Evolutionary conservation across 192 early-diverging fungal species (phyloP).

Genomic region (Gigaspora rosea): DNA sequence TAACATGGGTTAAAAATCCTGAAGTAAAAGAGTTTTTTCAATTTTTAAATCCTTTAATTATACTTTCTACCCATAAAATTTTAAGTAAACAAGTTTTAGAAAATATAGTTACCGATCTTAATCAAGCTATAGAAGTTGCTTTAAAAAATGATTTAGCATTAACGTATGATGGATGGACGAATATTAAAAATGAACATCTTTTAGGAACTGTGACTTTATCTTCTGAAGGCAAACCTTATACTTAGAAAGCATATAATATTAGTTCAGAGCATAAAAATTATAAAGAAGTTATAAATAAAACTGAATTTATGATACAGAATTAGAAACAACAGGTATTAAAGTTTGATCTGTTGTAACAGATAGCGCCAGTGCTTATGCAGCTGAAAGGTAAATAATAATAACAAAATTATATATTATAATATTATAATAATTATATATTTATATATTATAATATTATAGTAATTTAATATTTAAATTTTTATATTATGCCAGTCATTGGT

Average conservation of each 20-base stretch:
- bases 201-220: not conserved
- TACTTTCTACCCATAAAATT: not conserved
- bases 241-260: not conserved
- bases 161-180: too few relatives aligned
- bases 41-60: not conserved
- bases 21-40: not conserved
- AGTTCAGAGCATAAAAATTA: not conserved
- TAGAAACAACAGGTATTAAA: not conserved
- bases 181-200: not conserved
- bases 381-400: not conserved
- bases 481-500: not conserved
- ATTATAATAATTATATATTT: not conserved
- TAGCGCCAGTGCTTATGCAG: not conserved
- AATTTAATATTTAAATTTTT: not conserved
- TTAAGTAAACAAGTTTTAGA: not conserved
- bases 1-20: not conserved
- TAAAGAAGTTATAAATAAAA: not conserved
- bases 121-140: not conserved
- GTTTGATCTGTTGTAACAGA: constrained; percentile 6
- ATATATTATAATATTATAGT: not conserved
- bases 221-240: not conserved
- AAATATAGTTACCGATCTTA: not conserved
- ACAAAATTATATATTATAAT: not conserved
- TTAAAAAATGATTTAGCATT: constrained; percentile 1
- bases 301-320: not conserved